Percentiles rank a stretch among this genome's conserved stretches.
phyloP scores from a whole-genome alignment of 352 stramenopile genomes.

The Pythium aristosporum region DNA sequence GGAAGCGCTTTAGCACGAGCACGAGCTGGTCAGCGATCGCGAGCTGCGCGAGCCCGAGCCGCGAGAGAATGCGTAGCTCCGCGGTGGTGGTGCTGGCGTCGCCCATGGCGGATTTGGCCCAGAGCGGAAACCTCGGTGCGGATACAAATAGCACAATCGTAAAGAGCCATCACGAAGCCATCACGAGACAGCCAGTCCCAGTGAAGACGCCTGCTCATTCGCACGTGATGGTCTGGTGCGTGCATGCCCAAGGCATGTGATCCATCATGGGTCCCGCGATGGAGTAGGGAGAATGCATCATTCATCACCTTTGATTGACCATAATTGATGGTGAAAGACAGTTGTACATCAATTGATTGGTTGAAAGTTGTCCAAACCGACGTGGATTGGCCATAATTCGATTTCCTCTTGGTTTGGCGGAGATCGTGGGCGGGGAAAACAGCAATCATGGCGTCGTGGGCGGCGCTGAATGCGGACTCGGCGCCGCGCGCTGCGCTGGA shows the following conservation, averaged over 20 bases:
- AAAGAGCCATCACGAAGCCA: neutral
- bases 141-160: slow-evolving; percentile 12
- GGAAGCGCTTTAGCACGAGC: slow-evolving; percentile 41
- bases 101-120: neutral
- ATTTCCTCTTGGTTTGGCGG: neutral
- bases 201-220: no score
- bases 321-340: neutral
- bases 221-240: neutral
- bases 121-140: neutral
- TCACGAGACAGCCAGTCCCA: no score
- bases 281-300: neutral
- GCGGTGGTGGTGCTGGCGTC: neutral
- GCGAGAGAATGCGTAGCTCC: slow-evolving; percentile 36
- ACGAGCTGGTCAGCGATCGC: slow-evolving; percentile 37
- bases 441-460: slow-evolving; percentile 57
- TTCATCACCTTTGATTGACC: neutral
- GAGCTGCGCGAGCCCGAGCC: slow-evolving; percentile 39
- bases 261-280: neutral
- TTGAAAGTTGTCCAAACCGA: neutral
- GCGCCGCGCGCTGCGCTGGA: slow-evolving; percentile 25
- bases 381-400: neutral
- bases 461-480: slow-evolving; percentile 48
- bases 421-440: neutral
- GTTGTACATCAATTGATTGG: neutral
- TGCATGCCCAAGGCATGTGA: no score